Percentiles rank a stretch among this genome's conserved stretches.
phyloP scores from a whole-genome alignment of 192 early-diverging fungal species.

The Podochytrium sp. region DNA sequence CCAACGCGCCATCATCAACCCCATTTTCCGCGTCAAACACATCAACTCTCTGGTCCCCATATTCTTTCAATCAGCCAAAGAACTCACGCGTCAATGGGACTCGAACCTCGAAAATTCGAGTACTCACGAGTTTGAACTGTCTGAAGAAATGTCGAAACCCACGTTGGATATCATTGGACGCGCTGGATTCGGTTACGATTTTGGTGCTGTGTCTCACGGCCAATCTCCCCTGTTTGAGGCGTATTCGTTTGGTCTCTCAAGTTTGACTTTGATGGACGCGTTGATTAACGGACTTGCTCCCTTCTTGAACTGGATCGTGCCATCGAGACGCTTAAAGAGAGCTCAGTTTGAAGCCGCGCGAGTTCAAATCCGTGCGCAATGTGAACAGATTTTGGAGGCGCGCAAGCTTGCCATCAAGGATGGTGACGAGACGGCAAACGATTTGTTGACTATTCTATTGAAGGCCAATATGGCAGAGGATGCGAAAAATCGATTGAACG shows the following conservation, averaged over 20 bases:
- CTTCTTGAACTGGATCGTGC: constrained; percentile 5
- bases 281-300: neutral
- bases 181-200: constrained; percentile 22
- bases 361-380: neutral
- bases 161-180: constrained; percentile 28
- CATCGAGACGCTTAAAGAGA: neutral
- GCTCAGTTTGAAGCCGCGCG: neutral
- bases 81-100: neutral
- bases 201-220: neutral
- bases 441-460: neutral
- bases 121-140: neutral
- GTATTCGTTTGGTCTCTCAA: neutral
- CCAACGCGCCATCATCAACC: constrained; percentile 20
- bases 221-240: neutral
- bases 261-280: neutral
- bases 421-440: neutral
- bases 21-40: constrained; percentile 8
- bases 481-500: neutral
- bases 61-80: neutral
- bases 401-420: neutral
- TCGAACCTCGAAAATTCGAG: neutral
- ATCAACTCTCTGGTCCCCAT: constrained; percentile 6
- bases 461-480: constrained; percentile 5
- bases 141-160: constrained; percentile 22
- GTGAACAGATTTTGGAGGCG: neutral